Conservation (phyloP, 768 basidiomycete species). For the Naganishia kalamii region DNA sequence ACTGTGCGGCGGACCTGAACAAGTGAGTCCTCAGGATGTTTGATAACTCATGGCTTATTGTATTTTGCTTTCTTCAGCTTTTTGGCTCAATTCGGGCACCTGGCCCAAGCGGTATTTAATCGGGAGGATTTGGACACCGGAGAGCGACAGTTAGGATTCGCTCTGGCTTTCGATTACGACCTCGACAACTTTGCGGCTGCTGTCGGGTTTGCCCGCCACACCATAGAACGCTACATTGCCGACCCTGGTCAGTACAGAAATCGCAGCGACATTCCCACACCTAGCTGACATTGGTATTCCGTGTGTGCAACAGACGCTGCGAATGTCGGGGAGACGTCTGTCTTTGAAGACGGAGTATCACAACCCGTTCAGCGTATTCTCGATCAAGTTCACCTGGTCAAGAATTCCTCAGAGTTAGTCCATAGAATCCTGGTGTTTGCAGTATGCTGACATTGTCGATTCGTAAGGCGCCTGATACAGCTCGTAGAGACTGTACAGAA, state of each 20-base stretch:
- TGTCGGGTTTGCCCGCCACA: conserved; percentile 81
- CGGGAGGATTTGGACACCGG: conserved; percentile 79
- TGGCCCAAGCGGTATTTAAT: conserved; percentile 77
- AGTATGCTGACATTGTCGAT: background rate
- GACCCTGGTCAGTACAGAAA: conserved; percentile 60
- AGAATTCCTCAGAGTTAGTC: conserved; percentile 67
- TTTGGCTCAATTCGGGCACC: conserved; percentile 85
- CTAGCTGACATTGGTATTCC: no score
- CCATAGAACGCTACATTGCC: conserved; percentile 62
- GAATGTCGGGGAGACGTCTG: conserved; percentile 66
- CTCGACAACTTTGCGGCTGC: conserved; percentile 90
- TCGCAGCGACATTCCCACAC: background rate
- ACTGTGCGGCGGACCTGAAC: conserved; percentile 81
- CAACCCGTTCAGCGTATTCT: conserved; percentile 74
- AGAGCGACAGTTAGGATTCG: conserved; percentile 79
- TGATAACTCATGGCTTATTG: background rate
- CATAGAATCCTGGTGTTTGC: conserved; percentile 15
- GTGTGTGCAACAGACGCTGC: conserved; percentile 56
- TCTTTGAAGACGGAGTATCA: conserved; percentile 69
- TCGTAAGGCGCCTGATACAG: conserved; percentile 74
- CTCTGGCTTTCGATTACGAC: conserved; percentile 76
- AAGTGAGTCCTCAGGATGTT: no score
- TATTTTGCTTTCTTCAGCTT: conserved; percentile 56
- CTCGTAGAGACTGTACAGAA: conserved; percentile 72
- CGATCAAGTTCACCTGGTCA: conserved; percentile 73